Conservation (phyloP, 352 stramenopile genomes). For the Globisporangium okanoganense region DNA sequence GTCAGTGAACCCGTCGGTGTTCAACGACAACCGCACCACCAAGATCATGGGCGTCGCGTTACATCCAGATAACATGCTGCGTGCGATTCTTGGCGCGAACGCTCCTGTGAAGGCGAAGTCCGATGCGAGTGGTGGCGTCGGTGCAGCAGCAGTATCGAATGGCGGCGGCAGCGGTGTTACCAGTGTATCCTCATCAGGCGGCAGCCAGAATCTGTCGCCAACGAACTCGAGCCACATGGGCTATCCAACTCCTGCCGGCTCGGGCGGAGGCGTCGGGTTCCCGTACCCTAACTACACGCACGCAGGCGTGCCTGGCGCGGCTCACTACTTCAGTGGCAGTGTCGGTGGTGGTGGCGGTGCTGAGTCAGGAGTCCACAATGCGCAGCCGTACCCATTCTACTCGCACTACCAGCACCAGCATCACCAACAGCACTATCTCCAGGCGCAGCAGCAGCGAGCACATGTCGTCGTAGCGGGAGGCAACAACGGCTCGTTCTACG, state of each 20-base stretch:
- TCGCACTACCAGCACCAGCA: conserved; percentile 24
- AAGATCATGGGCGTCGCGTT: conserved; percentile 62
- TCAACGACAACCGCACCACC: conserved; percentile 50
- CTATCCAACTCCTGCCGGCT: conserved; percentile 9
- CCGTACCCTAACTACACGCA: conserved; percentile 19
- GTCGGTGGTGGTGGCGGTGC: background rate
- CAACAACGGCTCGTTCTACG: conserved; percentile 7
- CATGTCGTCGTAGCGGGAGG: conserved; percentile 8
- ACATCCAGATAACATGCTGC: conserved; percentile 78
- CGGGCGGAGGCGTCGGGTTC: conserved; percentile 8
- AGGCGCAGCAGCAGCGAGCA: conserved; percentile 25
- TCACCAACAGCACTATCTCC: conserved; percentile 21
- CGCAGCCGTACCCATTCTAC: conserved; percentile 18
- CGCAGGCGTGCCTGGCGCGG: conserved; percentile 10
- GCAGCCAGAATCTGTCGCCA: conserved; percentile 10
- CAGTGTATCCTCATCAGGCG: conserved; percentile 7
- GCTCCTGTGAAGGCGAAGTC: conserved; percentile 54
- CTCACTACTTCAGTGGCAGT: conserved; percentile 16
- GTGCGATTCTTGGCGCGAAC: conserved; percentile 55
- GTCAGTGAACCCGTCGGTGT: conserved; percentile 47
- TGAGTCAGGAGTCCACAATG: conserved; percentile 5
- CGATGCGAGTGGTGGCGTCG: conserved; percentile 17
- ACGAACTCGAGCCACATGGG: conserved; percentile 19
- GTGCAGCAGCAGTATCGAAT: background rate
- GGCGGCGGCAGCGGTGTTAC: background rate